A percentile compares a stretch with the other conserved stretches of the same genome.
phyloP scores from a whole-genome alignment of 2,329 filamentous ascomycete species.

The Cytospora mali region DNA sequence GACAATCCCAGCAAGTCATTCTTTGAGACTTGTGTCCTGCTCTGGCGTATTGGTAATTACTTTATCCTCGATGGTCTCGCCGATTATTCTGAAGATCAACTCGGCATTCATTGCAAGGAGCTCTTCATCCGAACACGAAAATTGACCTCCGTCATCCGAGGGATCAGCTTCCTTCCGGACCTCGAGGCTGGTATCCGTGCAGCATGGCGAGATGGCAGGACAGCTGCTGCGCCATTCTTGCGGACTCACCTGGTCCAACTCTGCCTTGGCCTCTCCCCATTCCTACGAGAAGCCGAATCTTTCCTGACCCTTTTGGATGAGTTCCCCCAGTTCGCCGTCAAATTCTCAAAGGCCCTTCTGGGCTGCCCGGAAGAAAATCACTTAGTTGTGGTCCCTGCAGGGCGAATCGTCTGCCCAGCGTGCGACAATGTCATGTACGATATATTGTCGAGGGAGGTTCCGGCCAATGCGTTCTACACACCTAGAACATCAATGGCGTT shows the following conservation, averaged over 20 bases:
- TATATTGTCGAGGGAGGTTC: not conserved
- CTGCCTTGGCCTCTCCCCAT: not conserved
- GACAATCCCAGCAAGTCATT: not conserved
- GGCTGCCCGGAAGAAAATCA: not conserved
- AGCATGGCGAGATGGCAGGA: not conserved
- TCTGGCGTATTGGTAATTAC: conserved; percentile 6
- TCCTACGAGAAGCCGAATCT: not conserved
- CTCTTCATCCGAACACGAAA: not conserved
- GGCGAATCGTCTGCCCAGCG: not conserved
- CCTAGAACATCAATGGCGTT: not conserved
- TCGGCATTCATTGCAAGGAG: not conserved
- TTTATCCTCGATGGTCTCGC: not conserved
- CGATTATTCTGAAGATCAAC: not conserved
- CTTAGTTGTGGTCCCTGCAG: not conserved
- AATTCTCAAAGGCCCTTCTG: not conserved
- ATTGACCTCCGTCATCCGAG: not conserved
- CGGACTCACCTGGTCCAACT: not conserved
- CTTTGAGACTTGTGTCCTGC: not conserved
- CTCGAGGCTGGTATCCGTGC: conserved; percentile 1
- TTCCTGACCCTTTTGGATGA: not conserved
- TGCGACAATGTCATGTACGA: not conserved
- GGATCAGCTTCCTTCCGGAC: not conserved
- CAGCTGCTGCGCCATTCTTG: not conserved
- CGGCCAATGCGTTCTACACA: not conserved
- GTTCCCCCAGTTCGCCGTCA: not conserved